Evolutionary conservation across 2,329 filamentous ascomycete genomes (phyloP).

Genomic region (Raffaelea albimanens): DNA sequence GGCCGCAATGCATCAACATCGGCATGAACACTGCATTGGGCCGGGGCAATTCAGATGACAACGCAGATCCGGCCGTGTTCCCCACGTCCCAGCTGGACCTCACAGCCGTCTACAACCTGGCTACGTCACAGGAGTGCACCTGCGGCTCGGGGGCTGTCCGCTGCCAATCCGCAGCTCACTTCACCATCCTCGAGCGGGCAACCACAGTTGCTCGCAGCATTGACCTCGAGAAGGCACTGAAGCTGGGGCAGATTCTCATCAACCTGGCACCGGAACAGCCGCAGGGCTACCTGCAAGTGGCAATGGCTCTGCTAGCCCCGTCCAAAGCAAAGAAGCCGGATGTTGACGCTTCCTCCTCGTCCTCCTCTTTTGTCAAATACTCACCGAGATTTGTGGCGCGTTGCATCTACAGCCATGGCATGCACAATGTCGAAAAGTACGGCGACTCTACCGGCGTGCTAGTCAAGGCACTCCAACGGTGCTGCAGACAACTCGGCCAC

Average conservation of each 20-base stretch:
- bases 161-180: constrained; percentile 6
- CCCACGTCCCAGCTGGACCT: constrained; percentile 9
- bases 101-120: constrained; percentile 5
- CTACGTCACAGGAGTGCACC: constrained; percentile 1
- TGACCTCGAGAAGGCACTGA: neutral
- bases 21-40: neutral
- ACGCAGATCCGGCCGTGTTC: neutral
- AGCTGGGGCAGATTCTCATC: constrained; percentile 7
- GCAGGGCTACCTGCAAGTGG: constrained; percentile 12
- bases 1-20: neutral
- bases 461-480: neutral
- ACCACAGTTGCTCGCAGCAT: neutral
- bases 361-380: neutral
- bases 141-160: constrained; percentile 11
- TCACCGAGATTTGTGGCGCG: constrained; percentile 6
- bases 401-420: constrained; percentile 12
- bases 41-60: neutral
- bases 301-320: constrained; percentile 5
- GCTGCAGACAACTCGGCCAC: constrained; percentile 5
- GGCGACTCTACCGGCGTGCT: neutral
- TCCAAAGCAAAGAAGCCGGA: too few relatives aligned
- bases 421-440: constrained; percentile 7
- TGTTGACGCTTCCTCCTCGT: neutral
- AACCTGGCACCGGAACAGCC: constrained; percentile 7
- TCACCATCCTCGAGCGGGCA: constrained; percentile 5